Percentiles rank a stretch among this genome's conserved stretches.
Conservation (phyloP, 441 rosid species). For the Populus tomentosa region DNA sequence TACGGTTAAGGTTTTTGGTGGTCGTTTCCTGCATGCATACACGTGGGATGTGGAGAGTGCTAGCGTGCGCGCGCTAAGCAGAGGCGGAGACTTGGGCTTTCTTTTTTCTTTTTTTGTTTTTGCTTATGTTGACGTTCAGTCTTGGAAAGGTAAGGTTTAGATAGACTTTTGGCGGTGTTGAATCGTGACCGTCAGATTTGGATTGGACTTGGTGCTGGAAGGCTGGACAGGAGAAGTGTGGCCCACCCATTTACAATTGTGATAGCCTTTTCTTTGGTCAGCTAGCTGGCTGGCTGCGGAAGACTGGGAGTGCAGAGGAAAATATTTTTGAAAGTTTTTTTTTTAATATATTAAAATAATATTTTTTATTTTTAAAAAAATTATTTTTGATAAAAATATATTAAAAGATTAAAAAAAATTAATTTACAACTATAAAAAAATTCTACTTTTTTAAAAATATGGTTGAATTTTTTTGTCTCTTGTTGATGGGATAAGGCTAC, state of each 20-base stretch:
- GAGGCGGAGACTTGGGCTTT: background rate
- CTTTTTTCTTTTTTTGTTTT: background rate
- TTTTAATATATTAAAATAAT: no score
- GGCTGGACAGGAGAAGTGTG: background rate
- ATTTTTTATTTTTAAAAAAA: no score
- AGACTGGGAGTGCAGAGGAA: no score
- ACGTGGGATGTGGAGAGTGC: background rate
- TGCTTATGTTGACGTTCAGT: background rate
- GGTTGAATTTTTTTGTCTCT: no score
- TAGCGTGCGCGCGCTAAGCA: background rate
- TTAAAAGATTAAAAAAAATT: no score
- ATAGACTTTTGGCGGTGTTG: background rate
- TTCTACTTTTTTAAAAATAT: no score
- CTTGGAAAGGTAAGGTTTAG: background rate
- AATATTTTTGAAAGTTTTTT: no score
- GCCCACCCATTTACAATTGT: background rate
- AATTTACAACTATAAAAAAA: no score
- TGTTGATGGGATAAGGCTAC: no score
- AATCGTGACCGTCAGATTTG: background rate
- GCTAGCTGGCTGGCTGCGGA: background rate
- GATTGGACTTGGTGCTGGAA: background rate
- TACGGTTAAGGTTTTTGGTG: background rate
- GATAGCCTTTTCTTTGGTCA: background rate
- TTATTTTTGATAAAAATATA: no score
- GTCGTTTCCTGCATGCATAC: background rate